phyloP scores from a whole-genome alignment of 2,329 filamentous ascomycete species.

The Raffaelea albimanens region DNA sequence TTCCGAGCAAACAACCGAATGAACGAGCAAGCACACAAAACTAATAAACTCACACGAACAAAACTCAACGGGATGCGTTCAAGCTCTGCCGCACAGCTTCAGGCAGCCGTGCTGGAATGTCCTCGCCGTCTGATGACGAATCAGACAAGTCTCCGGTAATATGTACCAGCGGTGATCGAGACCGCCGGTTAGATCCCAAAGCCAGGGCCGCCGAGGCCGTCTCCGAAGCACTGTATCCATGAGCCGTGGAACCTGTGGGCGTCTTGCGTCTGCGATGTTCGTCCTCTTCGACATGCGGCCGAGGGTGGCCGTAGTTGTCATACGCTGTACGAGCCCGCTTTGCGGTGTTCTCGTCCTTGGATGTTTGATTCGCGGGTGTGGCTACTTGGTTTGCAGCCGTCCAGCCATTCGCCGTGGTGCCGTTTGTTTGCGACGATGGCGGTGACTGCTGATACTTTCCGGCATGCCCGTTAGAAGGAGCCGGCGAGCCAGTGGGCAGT shows the following conservation, averaged over 20 bases:
- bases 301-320: not conserved
- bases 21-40: too few relatives aligned
- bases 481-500: constrained; percentile 5
- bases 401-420: constrained; percentile 1
- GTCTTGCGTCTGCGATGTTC: not conserved
- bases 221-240: not conserved
- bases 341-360: constrained; percentile 14
- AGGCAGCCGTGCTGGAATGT: constrained; percentile 24
- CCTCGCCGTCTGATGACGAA: constrained; percentile 21
- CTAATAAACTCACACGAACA: too few relatives aligned
- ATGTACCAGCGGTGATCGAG: too few relatives aligned
- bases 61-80: not conserved
- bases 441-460: not conserved
- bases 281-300: not conserved
- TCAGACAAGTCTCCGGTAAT: constrained; percentile 16
- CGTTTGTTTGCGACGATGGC: constrained; percentile 1
- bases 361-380: constrained; percentile 11
- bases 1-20: too few relatives aligned
- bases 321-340: constrained; percentile 17
- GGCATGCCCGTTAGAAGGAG: not conserved
- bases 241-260: not conserved
- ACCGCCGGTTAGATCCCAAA: too few relatives aligned
- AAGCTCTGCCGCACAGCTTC: constrained; percentile 20
- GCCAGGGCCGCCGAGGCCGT: not conserved
- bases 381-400: constrained; percentile 5